Evolutionary conservation across 805 yeast species (phyloP).

Genomic region (Candida lessepsii): DNA sequence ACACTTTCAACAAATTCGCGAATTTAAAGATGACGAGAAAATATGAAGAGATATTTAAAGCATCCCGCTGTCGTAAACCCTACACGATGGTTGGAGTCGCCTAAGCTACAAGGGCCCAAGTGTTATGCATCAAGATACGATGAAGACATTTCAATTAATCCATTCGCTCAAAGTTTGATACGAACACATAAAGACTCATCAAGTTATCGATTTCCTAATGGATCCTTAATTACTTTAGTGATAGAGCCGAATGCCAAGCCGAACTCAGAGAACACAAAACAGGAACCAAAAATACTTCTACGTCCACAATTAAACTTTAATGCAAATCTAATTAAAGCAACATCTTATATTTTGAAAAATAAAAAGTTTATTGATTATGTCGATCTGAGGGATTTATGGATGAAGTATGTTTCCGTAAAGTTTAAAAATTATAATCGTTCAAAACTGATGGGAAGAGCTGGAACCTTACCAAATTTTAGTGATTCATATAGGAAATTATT

Average conservation of each 20-base stretch:
- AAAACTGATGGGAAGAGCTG: slow-evolving; percentile 3
- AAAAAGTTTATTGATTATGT: slow-evolving; percentile 20
- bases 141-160: slow-evolving; percentile 21
- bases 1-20: not conserved
- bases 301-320: slow-evolving; percentile 12
- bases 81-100: slow-evolving; percentile 23
- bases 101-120: slow-evolving; percentile 21
- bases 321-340: slow-evolving; percentile 13
- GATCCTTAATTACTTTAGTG: slow-evolving; percentile 19
- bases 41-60: slow-evolving; percentile 16
- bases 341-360: slow-evolving; percentile 27
- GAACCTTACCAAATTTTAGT: slow-evolving; percentile 7
- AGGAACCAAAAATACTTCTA: slow-evolving; percentile 9
- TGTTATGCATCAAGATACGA: slow-evolving; percentile 19
- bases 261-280: not conserved
- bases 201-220: slow-evolving; percentile 26
- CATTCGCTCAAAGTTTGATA: slow-evolving; percentile 25
- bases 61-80: slow-evolving; percentile 36
- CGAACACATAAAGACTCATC: slow-evolving; percentile 28
- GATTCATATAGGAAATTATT: slow-evolving; percentile 14
- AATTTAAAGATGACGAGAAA: not conserved
- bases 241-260: not conserved
- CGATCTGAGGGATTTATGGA: slow-evolving; percentile 18
- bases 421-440: slow-evolving; percentile 18
- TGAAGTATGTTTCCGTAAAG: slow-evolving; percentile 27